These are phyloP conservation scores for Arabidopsis hybrid DNA, from an alignment of 441 rosid species.

Conservation along the genomic window DNA sequence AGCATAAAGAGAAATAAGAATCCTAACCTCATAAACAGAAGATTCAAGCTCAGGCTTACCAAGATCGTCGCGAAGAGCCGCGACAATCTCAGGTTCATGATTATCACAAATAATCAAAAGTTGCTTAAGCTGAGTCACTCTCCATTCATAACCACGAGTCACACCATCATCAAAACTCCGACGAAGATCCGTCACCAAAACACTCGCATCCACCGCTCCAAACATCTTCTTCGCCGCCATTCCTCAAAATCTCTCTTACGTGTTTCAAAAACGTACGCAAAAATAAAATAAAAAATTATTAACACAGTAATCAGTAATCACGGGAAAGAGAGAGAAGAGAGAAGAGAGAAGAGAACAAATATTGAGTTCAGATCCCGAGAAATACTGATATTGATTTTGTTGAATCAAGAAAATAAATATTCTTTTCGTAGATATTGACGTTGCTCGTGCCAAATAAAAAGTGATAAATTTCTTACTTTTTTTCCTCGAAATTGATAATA, in stretches of 20 bases:
- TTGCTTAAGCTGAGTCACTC: conserved; percentile 63
- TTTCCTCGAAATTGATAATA: neutral
- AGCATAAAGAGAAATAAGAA: neutral
- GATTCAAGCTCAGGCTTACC: conserved; percentile 72
- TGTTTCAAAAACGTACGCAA: neutral
- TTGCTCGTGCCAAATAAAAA: neutral
- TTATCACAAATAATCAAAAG: conserved; percentile 64
- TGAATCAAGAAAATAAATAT: neutral
- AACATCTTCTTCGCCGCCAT: conserved; percentile 45
- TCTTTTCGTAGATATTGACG: neutral
- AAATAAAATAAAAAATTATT: neutral
- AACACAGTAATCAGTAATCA: neutral
- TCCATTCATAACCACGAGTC: conserved; percentile 83
- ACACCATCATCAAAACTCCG: conserved; percentile 59
- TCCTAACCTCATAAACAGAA: conserved; percentile 62
- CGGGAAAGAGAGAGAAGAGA: conserved; percentile 18
- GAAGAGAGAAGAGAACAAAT: neutral
- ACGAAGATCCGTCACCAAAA: conserved; percentile 58
- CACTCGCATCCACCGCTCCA: conserved; percentile 53
- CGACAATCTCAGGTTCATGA: conserved; percentile 62
- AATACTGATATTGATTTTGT: neutral
- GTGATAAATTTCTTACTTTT: neutral
- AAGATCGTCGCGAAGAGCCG: conserved; percentile 74
- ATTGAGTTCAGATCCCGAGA: conserved; percentile 27
- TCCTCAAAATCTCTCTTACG: conserved; percentile 1